phyloP scores from a whole-genome alignment of 257 asterid species.

The Knoxia roxburghii region DNA sequence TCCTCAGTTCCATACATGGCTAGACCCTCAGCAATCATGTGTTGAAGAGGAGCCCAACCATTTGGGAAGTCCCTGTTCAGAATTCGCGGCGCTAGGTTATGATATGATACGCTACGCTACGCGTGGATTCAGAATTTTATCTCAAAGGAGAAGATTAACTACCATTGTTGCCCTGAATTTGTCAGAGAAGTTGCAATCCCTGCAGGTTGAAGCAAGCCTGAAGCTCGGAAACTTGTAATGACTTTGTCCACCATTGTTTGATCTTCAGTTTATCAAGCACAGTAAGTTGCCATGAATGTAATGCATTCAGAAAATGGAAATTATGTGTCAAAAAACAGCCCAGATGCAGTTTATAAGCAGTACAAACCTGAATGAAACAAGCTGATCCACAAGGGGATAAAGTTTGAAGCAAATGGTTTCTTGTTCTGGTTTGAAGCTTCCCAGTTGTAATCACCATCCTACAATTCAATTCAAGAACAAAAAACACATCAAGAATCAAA shows the following conservation, averaged over 20 bases:
- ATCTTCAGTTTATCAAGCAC: slow-evolving; percentile 34
- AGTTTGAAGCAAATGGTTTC: slow-evolving; percentile 65
- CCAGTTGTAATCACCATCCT: slow-evolving; percentile 43
- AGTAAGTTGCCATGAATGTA: neutral
- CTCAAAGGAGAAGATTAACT: neutral
- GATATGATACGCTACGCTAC: neutral
- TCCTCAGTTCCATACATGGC: slow-evolving; percentile 40
- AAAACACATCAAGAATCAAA: too few species aligned
- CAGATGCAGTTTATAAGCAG: neutral
- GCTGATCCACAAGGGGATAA: slow-evolving; percentile 72
- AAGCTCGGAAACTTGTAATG: slow-evolving; percentile 44
- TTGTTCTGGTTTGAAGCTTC: slow-evolving; percentile 53
- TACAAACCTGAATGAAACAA: slow-evolving; percentile 57
- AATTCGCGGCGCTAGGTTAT: neutral
- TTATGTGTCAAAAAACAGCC: neutral
- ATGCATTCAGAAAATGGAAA: neutral
- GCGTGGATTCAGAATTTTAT: too few species aligned
- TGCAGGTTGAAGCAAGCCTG: slow-evolving; percentile 59
- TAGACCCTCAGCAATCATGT: slow-evolving; percentile 86
- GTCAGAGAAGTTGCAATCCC: slow-evolving; percentile 81
- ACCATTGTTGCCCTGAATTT: slow-evolving; percentile 93
- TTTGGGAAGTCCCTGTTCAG: slow-evolving; percentile 81
- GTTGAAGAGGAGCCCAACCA: slow-evolving; percentile 97
- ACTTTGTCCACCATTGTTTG: slow-evolving; percentile 41
- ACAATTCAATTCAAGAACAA: neutral